Evolutionary conservation across 148 eudicot species (phyloP), one percentile per base, ranked within the genome.

Genomic region (Heliamphora exappendiculata): DNA sequence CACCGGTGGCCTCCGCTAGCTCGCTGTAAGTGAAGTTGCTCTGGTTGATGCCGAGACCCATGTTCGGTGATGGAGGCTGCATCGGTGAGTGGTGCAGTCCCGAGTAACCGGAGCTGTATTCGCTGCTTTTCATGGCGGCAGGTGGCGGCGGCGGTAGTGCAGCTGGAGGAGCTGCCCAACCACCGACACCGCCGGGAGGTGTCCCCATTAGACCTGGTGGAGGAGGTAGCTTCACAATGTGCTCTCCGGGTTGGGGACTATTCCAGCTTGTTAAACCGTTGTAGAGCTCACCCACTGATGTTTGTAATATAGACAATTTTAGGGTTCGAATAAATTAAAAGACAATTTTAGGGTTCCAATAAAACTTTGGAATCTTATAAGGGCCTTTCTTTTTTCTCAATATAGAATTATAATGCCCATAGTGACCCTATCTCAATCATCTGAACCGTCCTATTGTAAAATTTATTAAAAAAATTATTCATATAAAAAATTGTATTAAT

Each of bases 1-100:
- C 91, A 16, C 75, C 74, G 0, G 98, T 93, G 2, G 98, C 98
- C 0, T 84, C 47, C 3, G 91, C 91, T 51, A 93, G 67, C 47
- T 88, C 91, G 0, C 88, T 96, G 20, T 91, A 85, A 1, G 85
- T 67, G 77, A 93, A 91, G 28, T 64, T 79, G 78, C 85, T 79
- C 75, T 85, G 81, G 74, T 80, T 87, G 22, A 74, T 49, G 76
- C 91, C 59, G 54, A 76, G 37, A 54, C 47, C 78, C 70, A 80
- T 77, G 1, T 37, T 50, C 16, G 81, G 76, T 1, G 82, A 75
- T 68, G 75, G 68, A 7, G 77, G 63, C 11, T 82, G 72, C 39
- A 67, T 24, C 0, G 59, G 31, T 2, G 53, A 31, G 20, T 44
- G 47, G 49, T 65, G 41, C 67, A 17, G 67, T 55, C 31, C 84